Evolutionary conservation across 768 basidiomycete genomes (phyloP), one percentile per base, ranked within the genome.

Genomic region (Phanerochaete sordida): DNA sequence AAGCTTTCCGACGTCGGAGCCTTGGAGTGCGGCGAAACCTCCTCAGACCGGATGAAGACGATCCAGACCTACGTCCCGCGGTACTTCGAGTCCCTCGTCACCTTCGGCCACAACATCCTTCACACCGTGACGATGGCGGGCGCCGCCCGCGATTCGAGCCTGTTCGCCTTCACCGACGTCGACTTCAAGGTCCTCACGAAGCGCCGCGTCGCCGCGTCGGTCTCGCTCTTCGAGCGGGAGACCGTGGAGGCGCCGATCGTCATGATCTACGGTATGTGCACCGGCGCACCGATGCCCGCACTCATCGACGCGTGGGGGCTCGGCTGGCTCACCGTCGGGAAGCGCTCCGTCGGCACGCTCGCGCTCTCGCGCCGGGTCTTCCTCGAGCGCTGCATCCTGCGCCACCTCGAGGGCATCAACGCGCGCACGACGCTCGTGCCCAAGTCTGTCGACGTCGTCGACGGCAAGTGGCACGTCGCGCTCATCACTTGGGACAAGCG

Each of bases 351-450:
- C n/a, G 65, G 65, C 8, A 65, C 58, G 11, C 51, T 66, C 35
- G 43, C 37, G 15, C 60, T 66, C 23, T 65, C 65, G 19, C 46
- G 48, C 27, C 15, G 46, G 11, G 35, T 30, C 44, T 66, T 66
- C 65, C 43, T 66, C 16, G 61, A 66, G 24, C 57, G 59, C 26
- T 52, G 49, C 49, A 23, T 66, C 46, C 50, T 66, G 31, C 21
- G 26, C 16, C 30, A 44, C 8, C 55, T 66, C 31, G 45, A 39
- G 45, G 19, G 23, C n/a, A 55, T 66, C 53, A 66, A 66, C 43
- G 48, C 30, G 15, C 35, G 24, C 13, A 66, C 65, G 6, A 65
- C 65, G 30, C 48, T 66, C 35, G 65, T 66, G 21, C 61, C 65
- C 28, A 33, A 24, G 54, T 56, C 66, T 30, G 35, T 45, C 19